Percentiles rank a stretch among this genome's conserved stretches.
Conservation (phyloP, 306 rosid genomes). For the Dalbergia oliveri region DNA sequence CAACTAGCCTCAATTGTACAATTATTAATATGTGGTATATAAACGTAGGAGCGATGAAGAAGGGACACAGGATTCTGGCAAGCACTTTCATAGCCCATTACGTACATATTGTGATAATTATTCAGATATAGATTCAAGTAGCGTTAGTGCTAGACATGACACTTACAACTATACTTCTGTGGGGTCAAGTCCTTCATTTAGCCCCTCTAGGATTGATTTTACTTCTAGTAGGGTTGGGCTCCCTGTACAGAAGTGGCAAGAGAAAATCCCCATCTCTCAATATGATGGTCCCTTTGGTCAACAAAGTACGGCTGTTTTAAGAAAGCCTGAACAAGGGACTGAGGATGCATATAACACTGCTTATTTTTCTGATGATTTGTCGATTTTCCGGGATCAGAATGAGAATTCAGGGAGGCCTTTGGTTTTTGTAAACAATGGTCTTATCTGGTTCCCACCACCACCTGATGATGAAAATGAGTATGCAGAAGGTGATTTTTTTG, state of each 20-base stretch:
- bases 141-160: conserved; percentile 80
- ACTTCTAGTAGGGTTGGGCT: conserved; percentile 63
- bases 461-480: conserved; percentile 83
- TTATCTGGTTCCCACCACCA: conserved; percentile 88
- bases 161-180: conserved; percentile 58
- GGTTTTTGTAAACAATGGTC: conserved; percentile 89
- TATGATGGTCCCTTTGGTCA: conserved; percentile 56
- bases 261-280: conserved; percentile 55
- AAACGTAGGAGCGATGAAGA: conserved; percentile 85
- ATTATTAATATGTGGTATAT: conserved; percentile 37
- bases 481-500: conserved; percentile 66
- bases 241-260: conserved; percentile 72
- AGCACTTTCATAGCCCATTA: conserved; percentile 71
- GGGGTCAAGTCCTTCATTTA: conserved; percentile 78
- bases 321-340: conserved; percentile 64
- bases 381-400: conserved; percentile 59
- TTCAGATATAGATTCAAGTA: conserved; percentile 79
- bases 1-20: not conserved
- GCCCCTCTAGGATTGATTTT: conserved; percentile 82
- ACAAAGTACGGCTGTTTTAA: conserved; percentile 72
- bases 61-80: conserved; percentile 72
- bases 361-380: conserved; percentile 72
- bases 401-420: conserved; percentile 70
- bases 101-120: conserved; percentile 74
- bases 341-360: conserved; percentile 70